Evolutionary conservation across 2,329 filamentous ascomycete genomes (phyloP).

Genomic region (Paraphoma sp.): DNA sequence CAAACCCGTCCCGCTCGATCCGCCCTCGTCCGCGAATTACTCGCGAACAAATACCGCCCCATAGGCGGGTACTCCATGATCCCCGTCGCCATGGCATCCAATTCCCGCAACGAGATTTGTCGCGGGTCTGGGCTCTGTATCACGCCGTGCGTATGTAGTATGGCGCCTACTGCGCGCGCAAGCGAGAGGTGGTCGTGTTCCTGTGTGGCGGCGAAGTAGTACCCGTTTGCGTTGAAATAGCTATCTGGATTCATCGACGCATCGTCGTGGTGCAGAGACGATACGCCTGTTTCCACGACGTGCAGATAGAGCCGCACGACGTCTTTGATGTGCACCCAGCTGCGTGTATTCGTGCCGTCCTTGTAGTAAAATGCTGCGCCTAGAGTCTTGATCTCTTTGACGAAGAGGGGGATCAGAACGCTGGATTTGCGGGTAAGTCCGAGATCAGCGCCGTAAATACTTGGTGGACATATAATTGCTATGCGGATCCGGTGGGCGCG

Average conservation of each 20-base stretch:
- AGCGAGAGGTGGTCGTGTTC: constrained; percentile 39
- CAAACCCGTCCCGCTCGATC: constrained; percentile 60
- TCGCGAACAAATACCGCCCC: constrained; percentile 44
- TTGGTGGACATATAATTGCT: constrained; percentile 67
- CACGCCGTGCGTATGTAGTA: constrained; percentile 34
- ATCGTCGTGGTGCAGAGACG: too few species aligned
- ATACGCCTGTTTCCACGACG: constrained; percentile 62
- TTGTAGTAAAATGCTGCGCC: constrained; percentile 59
- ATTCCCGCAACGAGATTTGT: constrained; percentile 25
- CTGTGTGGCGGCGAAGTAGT: constrained; percentile 55
- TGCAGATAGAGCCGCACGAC: constrained; percentile 61
- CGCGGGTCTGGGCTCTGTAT: constrained; percentile 30
- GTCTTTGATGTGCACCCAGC: constrained; percentile 65
- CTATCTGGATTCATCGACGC: too few species aligned
- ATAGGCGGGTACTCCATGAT: constrained; percentile 25
- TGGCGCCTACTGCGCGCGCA: constrained; percentile 26
- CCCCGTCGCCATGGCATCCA: constrained; percentile 35
- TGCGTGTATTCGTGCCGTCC: constrained; percentile 62
- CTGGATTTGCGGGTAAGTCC: constrained; percentile 58
- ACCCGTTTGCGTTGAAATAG: constrained; percentile 62
- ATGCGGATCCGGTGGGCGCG: constrained; percentile 49
- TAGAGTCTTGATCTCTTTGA: constrained; percentile 43
- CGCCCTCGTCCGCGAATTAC: constrained; percentile 65
- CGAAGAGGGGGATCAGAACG: constrained; percentile 51
- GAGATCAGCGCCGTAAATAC: constrained; percentile 66